Percentiles rank a stretch among this genome's conserved stretches.
These are phyloP conservation scores for Alternaria conjuncta DNA, from an alignment of 2,329 filamentous ascomycete genomes.

Conservation along the genomic window DNA sequence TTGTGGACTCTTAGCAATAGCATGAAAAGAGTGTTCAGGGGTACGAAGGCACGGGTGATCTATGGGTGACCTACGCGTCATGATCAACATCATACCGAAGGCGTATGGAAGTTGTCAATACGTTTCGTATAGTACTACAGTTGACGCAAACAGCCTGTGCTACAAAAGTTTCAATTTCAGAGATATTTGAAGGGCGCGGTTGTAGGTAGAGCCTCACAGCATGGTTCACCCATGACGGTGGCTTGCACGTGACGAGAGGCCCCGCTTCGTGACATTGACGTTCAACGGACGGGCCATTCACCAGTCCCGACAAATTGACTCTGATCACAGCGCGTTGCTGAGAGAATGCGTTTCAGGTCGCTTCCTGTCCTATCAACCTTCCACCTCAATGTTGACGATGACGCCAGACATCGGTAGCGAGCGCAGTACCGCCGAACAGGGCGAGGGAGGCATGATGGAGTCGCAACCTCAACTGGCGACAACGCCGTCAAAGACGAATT, in stretches of 20 bases:
- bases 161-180: background rate
- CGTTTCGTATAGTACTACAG: too few relatives aligned
- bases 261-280: conserved; percentile 28
- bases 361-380: conserved; percentile 12
- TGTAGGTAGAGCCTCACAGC: background rate
- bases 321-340: conserved; percentile 20
- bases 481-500: conserved; percentile 46
- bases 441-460: conserved; percentile 23
- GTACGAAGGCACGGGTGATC: background rate
- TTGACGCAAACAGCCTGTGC: background rate
- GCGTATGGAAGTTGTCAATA: background rate
- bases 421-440: conserved; percentile 19
- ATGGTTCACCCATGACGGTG: conserved; percentile 1
- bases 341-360: conserved; percentile 29
- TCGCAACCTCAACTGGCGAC: conserved; percentile 21
- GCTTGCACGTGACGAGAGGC: conserved; percentile 23
- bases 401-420: conserved; percentile 26
- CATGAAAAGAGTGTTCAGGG: background rate
- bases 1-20: conserved; percentile 37
- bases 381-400: conserved; percentile 32
- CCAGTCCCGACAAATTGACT: conserved; percentile 4
- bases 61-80: conserved; percentile 11
- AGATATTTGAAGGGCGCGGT: background rate
- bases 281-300: conserved; percentile 6
- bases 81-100: background rate